phyloP scores from a whole-genome alignment of 805 yeast species.

The Wickerhamomyces pijperi region DNA sequence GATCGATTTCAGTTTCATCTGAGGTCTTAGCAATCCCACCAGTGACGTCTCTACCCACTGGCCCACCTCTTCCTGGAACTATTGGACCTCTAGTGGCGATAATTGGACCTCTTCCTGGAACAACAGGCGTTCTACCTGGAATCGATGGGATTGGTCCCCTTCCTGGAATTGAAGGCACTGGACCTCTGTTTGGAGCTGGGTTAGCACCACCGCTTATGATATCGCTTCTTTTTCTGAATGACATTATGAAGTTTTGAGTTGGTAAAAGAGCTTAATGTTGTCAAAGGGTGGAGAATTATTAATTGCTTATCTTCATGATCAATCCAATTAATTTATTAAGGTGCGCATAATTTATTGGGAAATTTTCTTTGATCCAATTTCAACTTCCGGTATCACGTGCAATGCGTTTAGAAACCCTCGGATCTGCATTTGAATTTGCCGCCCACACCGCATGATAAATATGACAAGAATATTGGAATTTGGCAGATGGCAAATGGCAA shows the following conservation, averaged over 20 bases:
- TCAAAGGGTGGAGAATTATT: too few relatives aligned
- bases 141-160: slow-evolving; percentile 4
- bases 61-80: slow-evolving; percentile 8
- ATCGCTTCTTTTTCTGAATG: slow-evolving; percentile 50
- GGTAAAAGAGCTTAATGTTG: too few relatives aligned
- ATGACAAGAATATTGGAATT: too few relatives aligned
- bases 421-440: too few relatives aligned
- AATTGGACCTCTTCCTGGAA: background rate
- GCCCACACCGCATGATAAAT: too few relatives aligned
- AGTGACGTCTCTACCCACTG: slow-evolving; percentile 1
- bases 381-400: too few relatives aligned
- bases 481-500: too few relatives aligned
- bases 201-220: slow-evolving; percentile 20
- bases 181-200: slow-evolving; percentile 7
- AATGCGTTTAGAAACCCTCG: too few relatives aligned
- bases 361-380: too few relatives aligned
- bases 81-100: background rate
- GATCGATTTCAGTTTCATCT: slow-evolving; percentile 4
- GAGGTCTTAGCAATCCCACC: background rate
- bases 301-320: too few relatives aligned
- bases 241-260: slow-evolving; percentile 24
- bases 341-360: too few relatives aligned
- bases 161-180: slow-evolving; percentile 11
- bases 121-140: background rate
- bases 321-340: too few relatives aligned